phyloP scores from a whole-genome alignment of 164 flowering plant species.

The Vitis amurensis region DNA sequence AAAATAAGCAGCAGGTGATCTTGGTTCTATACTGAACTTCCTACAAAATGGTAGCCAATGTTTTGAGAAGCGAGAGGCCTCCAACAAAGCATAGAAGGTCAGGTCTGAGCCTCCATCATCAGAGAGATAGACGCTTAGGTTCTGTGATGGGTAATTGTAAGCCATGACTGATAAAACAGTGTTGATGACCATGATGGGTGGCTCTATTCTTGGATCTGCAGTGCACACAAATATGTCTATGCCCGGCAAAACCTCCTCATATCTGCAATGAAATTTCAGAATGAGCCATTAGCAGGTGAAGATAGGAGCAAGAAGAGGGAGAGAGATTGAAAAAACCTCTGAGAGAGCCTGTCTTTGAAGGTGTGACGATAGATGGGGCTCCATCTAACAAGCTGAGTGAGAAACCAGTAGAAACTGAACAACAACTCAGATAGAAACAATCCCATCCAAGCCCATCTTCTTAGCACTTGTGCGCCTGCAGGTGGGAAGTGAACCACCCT shows the following conservation, averaged over 20 bases:
- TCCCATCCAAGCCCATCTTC: slow-evolving; percentile 37
- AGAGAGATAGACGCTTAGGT: slow-evolving; percentile 41
- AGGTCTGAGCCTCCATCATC: slow-evolving; percentile 48
- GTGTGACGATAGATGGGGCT: slow-evolving; percentile 29
- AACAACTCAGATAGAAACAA: slow-evolving; percentile 38
- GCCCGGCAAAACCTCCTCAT: slow-evolving; percentile 26
- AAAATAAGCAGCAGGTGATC: slow-evolving; percentile 46
- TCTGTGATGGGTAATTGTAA: slow-evolving; percentile 42
- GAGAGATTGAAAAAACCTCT: slow-evolving; percentile 14
- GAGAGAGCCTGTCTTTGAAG: slow-evolving; percentile 34
- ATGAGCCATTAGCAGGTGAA: too few relatives aligned
- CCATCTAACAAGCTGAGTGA: slow-evolving; percentile 33
- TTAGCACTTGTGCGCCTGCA: neutral
- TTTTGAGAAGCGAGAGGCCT: slow-evolving; percentile 40
- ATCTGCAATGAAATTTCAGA: neutral
- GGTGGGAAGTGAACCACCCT: slow-evolving; percentile 27
- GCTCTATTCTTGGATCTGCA: slow-evolving; percentile 44
- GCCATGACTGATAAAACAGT: slow-evolving; percentile 47
- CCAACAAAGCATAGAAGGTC: slow-evolving; percentile 44
- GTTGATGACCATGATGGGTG: slow-evolving; percentile 41
- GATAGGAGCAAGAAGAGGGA: too few relatives aligned
- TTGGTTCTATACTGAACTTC: slow-evolving; percentile 31
- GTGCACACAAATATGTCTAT: slow-evolving; percentile 51
- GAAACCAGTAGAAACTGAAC: slow-evolving; percentile 43
- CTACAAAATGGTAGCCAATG: slow-evolving; percentile 57